A percentile compares a stretch with the other conserved stretches of the same genome.
These are phyloP conservation scores for Saccharomyces pastorianus DNA, from an alignment of 1,139 yeast genomes.

Conservation along the genomic window DNA sequence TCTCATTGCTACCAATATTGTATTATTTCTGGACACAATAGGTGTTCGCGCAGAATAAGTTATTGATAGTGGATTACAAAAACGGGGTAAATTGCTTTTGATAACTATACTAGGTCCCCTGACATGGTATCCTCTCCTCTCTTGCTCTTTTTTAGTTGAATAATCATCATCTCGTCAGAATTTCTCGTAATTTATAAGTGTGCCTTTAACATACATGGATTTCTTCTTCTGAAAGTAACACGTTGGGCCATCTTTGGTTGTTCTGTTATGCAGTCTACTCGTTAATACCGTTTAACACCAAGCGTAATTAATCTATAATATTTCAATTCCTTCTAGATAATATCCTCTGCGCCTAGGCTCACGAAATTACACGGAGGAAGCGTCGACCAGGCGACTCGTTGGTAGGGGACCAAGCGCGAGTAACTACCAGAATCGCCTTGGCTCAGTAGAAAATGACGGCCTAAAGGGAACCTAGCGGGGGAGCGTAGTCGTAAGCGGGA, in stretches of 20 bases:
- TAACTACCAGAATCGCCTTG: neutral
- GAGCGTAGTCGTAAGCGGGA: neutral
- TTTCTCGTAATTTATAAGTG: neutral
- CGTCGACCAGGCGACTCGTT: neutral
- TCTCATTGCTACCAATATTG: neutral
- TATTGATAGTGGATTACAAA: neutral
- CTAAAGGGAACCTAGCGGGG: neutral
- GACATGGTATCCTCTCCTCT: neutral
- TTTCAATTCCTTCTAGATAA: neutral
- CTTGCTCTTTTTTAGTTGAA: neutral
- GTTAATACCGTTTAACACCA: neutral
- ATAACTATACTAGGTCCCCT: neutral
- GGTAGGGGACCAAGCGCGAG: neutral
- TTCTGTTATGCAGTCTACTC: neutral
- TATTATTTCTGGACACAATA: neutral
- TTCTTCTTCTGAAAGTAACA: conserved; percentile 76
- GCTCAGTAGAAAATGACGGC: neutral
- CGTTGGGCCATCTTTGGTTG: conserved; percentile 58
- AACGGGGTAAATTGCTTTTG: neutral
- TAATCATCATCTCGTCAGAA: neutral
- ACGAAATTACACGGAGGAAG: neutral
- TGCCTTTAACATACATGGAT: conserved; percentile 52
- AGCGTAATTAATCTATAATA: neutral
- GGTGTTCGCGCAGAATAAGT: neutral
- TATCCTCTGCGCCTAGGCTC: neutral